Evolutionary conservation across 805 yeast species (phyloP).

Genomic region (Pichia cabralensis): DNA sequence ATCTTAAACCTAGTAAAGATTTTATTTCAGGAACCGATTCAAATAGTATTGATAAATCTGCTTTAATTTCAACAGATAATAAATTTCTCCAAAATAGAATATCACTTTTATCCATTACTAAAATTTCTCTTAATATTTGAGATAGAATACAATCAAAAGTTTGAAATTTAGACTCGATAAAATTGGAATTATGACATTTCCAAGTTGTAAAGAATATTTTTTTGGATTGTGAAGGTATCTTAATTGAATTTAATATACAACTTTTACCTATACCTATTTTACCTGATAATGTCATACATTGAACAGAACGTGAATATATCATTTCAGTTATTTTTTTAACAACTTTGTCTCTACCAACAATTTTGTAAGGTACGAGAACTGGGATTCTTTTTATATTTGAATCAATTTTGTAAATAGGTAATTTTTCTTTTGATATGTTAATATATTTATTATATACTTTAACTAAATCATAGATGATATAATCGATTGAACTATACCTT

Average conservation of each 20-base stretch:
- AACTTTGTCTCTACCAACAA: conserved; percentile 24
- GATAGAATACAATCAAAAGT: conserved; percentile 16
- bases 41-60: conserved; percentile 33
- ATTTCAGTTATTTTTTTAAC: conserved; percentile 15
- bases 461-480: conserved; percentile 29
- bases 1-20: conserved; percentile 33
- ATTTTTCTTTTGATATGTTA: conserved; percentile 1
- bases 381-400: not conserved
- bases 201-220: conserved; percentile 25
- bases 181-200: conserved; percentile 21
- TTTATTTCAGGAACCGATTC: conserved; percentile 36
- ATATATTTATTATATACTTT: conserved; percentile 18
- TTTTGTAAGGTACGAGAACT: conserved; percentile 14
- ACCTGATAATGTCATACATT: conserved; percentile 30
- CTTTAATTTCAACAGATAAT: conserved; percentile 28
- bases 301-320: conserved; percentile 15
- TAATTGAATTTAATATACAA: conserved; percentile 30
- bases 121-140: conserved; percentile 30
- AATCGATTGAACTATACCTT: conserved; percentile 29
- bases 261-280: conserved; percentile 38
- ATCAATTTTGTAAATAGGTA: not conserved
- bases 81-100: conserved; percentile 32
- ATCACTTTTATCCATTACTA: conserved; percentile 27
- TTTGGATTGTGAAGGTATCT: conserved; percentile 25
- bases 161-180: conserved; percentile 12